Evolutionary conservation across 805 yeast genomes (phyloP).

Genomic region (Wickerhamomyces hampshirensis): DNA sequence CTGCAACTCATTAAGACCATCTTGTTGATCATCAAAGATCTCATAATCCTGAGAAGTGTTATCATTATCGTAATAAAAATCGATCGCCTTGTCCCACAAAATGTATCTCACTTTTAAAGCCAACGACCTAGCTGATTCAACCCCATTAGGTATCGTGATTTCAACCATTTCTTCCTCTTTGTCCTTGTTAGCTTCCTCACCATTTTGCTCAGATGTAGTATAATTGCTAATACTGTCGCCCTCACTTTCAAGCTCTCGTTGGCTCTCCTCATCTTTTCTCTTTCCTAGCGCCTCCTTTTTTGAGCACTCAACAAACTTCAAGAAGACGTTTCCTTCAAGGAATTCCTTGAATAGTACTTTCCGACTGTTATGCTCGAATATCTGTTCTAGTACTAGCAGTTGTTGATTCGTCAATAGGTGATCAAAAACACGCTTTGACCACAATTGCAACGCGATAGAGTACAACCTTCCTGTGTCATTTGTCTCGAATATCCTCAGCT

Average conservation of each 20-base stretch:
- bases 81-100: constrained; percentile 68
- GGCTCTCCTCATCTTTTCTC: constrained; percentile 2
- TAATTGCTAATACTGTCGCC: constrained; percentile 1
- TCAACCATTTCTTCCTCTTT: constrained; percentile 37
- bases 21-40: constrained; percentile 18
- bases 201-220: constrained; percentile 4
- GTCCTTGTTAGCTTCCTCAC: constrained; percentile 29
- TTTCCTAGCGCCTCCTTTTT: constrained; percentile 1
- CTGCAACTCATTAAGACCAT: too few species aligned
- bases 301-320: constrained; percentile 19
- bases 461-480: constrained; percentile 24
- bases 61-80: constrained; percentile 31
- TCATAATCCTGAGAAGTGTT: constrained; percentile 14
- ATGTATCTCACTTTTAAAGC: constrained; percentile 64
- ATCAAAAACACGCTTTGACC: constrained; percentile 36
- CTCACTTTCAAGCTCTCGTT: constrained; percentile 1
- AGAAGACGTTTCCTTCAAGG: constrained; percentile 28
- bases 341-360: constrained; percentile 39
- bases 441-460: constrained; percentile 20
- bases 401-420: constrained; percentile 53
- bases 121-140: constrained; percentile 45
- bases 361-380: constrained; percentile 32
- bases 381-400: constrained; percentile 41
- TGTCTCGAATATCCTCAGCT: constrained; percentile 23
- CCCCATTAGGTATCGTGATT: constrained; percentile 35